A percentile compares a stretch with the other conserved stretches of the same genome.
Conservation (phyloP, 805 yeast species). For the Schwanniomyces sp. region DNA sequence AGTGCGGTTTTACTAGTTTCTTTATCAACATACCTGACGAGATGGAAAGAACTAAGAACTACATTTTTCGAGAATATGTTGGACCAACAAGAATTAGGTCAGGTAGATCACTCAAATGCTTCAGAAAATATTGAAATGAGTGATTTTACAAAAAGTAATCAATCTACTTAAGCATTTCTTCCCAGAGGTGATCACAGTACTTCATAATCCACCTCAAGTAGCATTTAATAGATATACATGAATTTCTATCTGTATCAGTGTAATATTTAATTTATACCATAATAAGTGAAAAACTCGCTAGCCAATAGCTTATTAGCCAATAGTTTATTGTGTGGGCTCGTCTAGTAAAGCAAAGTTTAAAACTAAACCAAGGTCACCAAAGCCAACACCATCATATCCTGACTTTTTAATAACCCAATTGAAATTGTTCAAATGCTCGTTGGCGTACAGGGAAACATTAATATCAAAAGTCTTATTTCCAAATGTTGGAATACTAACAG, state of each 20-base stretch:
- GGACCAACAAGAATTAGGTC: slow-evolving; percentile 55
- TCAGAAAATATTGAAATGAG: slow-evolving; percentile 17
- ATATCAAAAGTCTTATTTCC: slow-evolving; percentile 45
- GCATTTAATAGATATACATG: not conserved
- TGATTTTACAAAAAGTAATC: slow-evolving; percentile 5
- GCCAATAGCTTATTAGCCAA: not conserved
- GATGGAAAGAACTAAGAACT: slow-evolving; percentile 88
- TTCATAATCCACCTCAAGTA: not conserved
- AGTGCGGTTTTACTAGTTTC: slow-evolving; percentile 71
- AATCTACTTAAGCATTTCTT: not conserved
- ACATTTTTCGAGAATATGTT: slow-evolving; percentile 85
- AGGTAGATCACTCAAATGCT: slow-evolving; percentile 14
- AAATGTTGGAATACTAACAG: slow-evolving; percentile 50
- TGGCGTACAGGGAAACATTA: slow-evolving; percentile 41
- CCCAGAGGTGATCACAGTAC: not conserved
- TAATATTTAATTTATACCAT: not conserved
- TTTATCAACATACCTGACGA: slow-evolving; percentile 84
- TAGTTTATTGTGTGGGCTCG: too few relatives aligned
- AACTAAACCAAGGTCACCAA: slow-evolving; percentile 33
- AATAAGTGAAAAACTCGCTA: not conserved
- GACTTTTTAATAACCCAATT: slow-evolving; percentile 45
- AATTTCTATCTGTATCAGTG: not conserved
- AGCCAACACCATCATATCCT: slow-evolving; percentile 31
- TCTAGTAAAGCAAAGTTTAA: slow-evolving; percentile 38
- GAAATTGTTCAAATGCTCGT: slow-evolving; percentile 44